Conservation (phyloP, 768 basidiomycete species). For the Termitomyces bulborhizus region DNA sequence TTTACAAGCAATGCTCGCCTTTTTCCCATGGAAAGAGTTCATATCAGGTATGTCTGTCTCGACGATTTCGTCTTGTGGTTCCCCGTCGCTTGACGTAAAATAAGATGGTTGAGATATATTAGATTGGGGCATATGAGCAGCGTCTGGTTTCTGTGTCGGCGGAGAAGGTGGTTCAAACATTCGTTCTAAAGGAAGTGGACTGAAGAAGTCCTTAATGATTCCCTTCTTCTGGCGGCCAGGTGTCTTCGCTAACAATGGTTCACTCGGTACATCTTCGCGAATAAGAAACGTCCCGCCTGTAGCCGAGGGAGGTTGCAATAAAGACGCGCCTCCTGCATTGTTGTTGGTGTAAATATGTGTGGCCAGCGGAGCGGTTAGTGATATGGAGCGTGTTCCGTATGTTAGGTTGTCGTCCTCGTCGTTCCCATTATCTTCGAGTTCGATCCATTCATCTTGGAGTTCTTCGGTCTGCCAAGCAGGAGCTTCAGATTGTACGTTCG, state of each 20-base stretch:
- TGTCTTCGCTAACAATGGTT: conserved; percentile 57
- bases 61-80: conserved; percentile 33
- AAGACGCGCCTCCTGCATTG: conserved; percentile 21
- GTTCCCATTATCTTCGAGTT: conserved; percentile 38
- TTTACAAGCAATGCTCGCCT: conserved; percentile 44
- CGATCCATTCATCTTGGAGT: conserved; percentile 89
- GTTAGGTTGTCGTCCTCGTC: conserved; percentile 31
- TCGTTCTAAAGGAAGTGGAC: conserved; percentile 75
- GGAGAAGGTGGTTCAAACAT: conserved; percentile 96
- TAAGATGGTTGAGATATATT: conserved; percentile 6
- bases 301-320: conserved; percentile 21
- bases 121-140: conserved; percentile 10
- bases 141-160: conserved; percentile 48
- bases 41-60: conserved; percentile 48
- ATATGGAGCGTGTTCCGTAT: conserved; percentile 51
- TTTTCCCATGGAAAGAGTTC: conserved; percentile 37
- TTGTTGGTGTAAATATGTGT: conserved; percentile 45
- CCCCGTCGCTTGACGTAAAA: neutral
- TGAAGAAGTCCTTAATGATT: conserved; percentile 80
- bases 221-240: conserved; percentile 56
- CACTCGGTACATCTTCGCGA: conserved; percentile 55
- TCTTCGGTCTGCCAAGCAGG: conserved; percentile 89
- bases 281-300: conserved; percentile 70
- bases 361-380: conserved; percentile 52
- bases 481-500: conserved; percentile 10